phyloP scores from a whole-genome alignment of 208 protist species.

The Trypanosoma avium region DNA sequence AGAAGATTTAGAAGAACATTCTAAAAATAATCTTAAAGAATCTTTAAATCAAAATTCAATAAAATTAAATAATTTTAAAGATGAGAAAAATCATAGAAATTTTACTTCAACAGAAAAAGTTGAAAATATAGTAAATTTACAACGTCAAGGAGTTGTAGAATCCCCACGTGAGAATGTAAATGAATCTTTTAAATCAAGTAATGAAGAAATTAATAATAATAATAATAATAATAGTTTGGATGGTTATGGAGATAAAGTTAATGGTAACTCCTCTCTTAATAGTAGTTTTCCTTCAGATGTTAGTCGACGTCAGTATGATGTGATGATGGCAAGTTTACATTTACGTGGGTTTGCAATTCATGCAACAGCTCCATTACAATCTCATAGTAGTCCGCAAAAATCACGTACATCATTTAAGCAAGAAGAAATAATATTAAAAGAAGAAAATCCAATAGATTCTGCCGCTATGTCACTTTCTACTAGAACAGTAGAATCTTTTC shows the following conservation, averaged over 20 bases:
- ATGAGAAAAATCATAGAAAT: not conserved
- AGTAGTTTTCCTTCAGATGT: slow-evolving; percentile 16
- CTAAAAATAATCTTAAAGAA: not conserved
- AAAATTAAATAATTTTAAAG: not conserved
- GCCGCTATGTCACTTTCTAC: not conserved
- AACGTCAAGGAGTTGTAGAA: not conserved
- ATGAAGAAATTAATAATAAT: not conserved
- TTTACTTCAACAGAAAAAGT: not conserved
- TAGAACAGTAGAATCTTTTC: too few species aligned
- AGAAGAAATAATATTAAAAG: not conserved
- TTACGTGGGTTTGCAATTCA: not conserved
- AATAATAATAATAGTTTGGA: not conserved
- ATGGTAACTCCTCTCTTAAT: not conserved
- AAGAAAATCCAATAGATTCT: not conserved
- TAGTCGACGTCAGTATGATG: slow-evolving; percentile 27
- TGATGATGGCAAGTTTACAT: slow-evolving; percentile 29
- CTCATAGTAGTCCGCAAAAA: not conserved
- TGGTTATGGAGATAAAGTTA: not conserved
- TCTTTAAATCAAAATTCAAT: not conserved
- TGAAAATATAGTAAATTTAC: not conserved
- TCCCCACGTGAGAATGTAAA: not conserved
- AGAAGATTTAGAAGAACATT: slow-evolving; percentile 33
- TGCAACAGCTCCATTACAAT: not conserved
- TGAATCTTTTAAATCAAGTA: not conserved
- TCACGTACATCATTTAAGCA: not conserved